Evolutionary conservation across 495 filamentous ascomycete species (phyloP), one percentile per base, ranked within the genome.

Genomic region (Aspergillus cavernicola): DNA sequence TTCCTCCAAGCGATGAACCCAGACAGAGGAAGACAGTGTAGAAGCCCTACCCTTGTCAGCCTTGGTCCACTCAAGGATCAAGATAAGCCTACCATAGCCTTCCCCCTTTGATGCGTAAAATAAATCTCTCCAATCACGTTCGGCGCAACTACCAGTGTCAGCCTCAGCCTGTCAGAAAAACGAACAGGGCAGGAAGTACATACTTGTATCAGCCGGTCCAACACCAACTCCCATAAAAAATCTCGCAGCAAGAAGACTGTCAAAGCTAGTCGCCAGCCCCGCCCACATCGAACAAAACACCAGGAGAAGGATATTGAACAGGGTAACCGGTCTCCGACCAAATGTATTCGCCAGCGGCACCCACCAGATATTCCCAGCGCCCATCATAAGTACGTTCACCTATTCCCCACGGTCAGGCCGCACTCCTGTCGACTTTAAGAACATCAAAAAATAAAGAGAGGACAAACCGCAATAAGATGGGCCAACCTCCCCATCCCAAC

Each of bases 61-160:
- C 13, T 33, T 2, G 26, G 16, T 19, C 16, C 24, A 37, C 13
- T 4, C 20, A 6, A 32, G 8, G 6, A 32, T 4, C n/a, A 4
- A 3, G 7, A 16, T 32, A 20, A 20, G 33, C 45, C 32, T 52
- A 59, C 57, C 57, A 59, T 59, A 20, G 57, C 57, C 35, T 50
- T 55, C 23, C 53, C 52, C 29, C 53, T 23, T 37, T 60, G 45
- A 42, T 56, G 57, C 22, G 57, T 52, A 38, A 59, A 60, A 40
- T 49, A 60, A 15, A 60, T 56, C 41, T 59, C 57, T n/a, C 57
- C 53, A 12, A 56, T 49, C 9, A 60, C 42, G 49, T 56, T 56
- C 12, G 57, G 53, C 1, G 53, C 57, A 50, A 55, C 56, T 59
- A 13, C n/a, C 43, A 19, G 19, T 31, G 19, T 43, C 15, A 29